These are phyloP conservation scores for Magnaporthiopsis poae DNA, from an alignment of 2,329 filamentous ascomycete species.

Conservation along the genomic window DNA sequence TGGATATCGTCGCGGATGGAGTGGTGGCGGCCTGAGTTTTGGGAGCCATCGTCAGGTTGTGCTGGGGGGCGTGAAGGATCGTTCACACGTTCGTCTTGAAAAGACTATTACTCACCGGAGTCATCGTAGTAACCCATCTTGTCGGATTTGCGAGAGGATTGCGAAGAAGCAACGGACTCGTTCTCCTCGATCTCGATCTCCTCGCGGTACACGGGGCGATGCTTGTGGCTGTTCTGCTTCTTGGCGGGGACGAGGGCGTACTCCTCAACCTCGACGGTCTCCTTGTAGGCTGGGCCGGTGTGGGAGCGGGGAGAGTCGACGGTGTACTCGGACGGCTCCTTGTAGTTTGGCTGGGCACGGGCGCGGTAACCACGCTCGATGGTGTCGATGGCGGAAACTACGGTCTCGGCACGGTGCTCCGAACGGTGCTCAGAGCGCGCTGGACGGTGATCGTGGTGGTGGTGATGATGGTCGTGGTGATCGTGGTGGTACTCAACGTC, in stretches of 20 bases:
- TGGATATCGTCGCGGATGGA: constrained; percentile 40
- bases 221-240: constrained; percentile 13
- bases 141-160: constrained; percentile 36
- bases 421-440: not conserved
- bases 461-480: not conserved
- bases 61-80: constrained; percentile 9
- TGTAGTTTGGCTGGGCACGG: constrained; percentile 44
- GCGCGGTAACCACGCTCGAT: constrained; percentile 59
- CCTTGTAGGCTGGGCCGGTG: constrained; percentile 22
- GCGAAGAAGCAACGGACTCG: constrained; percentile 37
- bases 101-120: constrained; percentile 35
- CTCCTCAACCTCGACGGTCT: constrained; percentile 20
- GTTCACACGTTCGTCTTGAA: not conserved
- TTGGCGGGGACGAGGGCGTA: constrained; percentile 28
- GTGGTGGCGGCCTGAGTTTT: constrained; percentile 43
- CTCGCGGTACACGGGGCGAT: constrained; percentile 40
- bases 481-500: constrained; percentile 16
- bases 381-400: constrained; percentile 45
- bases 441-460: constrained; percentile 31
- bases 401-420: not conserved
- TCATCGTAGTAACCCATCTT: constrained; percentile 61
- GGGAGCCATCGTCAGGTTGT: constrained; percentile 11
- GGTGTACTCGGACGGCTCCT: constrained; percentile 26
- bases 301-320: constrained; percentile 27
- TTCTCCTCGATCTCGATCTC: constrained; percentile 55